phyloP scores from a whole-genome alignment of 208 protist species.

The Trypanosoma melophagium region DNA sequence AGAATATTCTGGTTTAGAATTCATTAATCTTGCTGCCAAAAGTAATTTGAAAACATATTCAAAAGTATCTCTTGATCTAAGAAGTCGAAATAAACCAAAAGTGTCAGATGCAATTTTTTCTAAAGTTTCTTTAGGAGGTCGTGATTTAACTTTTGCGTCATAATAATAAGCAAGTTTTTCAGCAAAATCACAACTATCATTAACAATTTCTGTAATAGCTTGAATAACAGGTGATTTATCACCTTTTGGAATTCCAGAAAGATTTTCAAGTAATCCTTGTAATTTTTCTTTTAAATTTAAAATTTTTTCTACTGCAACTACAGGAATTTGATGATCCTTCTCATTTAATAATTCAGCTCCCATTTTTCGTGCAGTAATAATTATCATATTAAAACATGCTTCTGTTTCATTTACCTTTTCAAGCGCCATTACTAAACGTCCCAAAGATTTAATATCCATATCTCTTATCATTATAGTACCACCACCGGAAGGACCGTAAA shows the following conservation, averaged over 20 bases:
- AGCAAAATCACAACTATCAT: conserved; percentile 42
- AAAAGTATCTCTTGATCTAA: conserved; percentile 66
- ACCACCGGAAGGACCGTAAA: conserved; percentile 27
- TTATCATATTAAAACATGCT: conserved; percentile 20
- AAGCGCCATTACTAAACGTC: conserved; percentile 8
- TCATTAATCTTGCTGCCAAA: conserved; percentile 58
- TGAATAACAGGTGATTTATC: conserved; percentile 13
- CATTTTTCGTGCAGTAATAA: conserved; percentile 17
- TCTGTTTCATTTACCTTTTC: conserved; percentile 22
- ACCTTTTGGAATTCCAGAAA: conserved; percentile 10
- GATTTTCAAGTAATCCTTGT: conserved; percentile 11
- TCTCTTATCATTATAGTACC: conserved; percentile 19
- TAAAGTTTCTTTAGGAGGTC: conserved; percentile 22
- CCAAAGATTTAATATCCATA: conserved; percentile 15
- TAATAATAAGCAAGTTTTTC: conserved; percentile 61
- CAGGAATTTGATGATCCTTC: neutral
- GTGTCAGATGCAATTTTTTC: conserved; percentile 32
- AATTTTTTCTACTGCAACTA: conserved; percentile 17
- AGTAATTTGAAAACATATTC: conserved; percentile 56
- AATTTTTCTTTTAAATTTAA: conserved; percentile 15
- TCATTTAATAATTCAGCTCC: conserved; percentile 17
- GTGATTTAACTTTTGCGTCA: conserved; percentile 43
- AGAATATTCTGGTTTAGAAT: conserved; percentile 44
- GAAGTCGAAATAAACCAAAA: conserved; percentile 49
- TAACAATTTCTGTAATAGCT: conserved; percentile 36